Percentiles rank a stretch among this genome's conserved stretches.
Evolutionary conservation across 208 protist species (phyloP).

Genomic region (Jaenimonas drosophilae): DNA sequence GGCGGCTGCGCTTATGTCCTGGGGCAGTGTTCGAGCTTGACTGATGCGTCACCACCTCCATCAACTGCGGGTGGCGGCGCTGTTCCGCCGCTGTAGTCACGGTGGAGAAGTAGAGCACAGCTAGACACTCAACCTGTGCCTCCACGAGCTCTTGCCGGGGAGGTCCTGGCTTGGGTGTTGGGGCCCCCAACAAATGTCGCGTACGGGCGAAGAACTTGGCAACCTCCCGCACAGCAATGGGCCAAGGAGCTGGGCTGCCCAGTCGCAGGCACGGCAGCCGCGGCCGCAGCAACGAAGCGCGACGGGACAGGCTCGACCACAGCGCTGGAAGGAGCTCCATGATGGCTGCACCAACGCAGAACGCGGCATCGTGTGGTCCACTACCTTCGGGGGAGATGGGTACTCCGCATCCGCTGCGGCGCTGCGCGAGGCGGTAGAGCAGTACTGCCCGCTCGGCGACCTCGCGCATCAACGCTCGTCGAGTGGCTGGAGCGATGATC

Average conservation of each 20-base stretch:
- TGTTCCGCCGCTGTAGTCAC: conserved; percentile 16
- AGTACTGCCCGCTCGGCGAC: not conserved
- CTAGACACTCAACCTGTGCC: conserved; percentile 23
- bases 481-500: not conserved
- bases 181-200: no score
- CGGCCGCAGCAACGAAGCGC: not conserved
- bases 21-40: not conserved
- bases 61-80: conserved; percentile 7
- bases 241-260: not conserved
- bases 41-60: conserved; percentile 12
- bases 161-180: no score
- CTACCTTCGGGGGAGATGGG: not conserved
- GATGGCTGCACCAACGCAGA: not conserved
- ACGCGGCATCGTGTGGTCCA: not conserved
- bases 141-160: no score
- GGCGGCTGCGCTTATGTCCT: no score
- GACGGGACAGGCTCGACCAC: not conserved
- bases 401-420: not conserved
- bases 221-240: not conserved
- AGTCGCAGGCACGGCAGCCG: not conserved
- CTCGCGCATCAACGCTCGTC: not conserved
- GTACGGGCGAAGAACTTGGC: not conserved
- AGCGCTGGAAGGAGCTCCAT: not conserved
- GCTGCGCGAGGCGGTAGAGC: not conserved
- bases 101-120: conserved; percentile 29